phyloP scores from a whole-genome alignment of 768 basidiomycete genomes.

The Mycena rebaudengoi region DNA sequence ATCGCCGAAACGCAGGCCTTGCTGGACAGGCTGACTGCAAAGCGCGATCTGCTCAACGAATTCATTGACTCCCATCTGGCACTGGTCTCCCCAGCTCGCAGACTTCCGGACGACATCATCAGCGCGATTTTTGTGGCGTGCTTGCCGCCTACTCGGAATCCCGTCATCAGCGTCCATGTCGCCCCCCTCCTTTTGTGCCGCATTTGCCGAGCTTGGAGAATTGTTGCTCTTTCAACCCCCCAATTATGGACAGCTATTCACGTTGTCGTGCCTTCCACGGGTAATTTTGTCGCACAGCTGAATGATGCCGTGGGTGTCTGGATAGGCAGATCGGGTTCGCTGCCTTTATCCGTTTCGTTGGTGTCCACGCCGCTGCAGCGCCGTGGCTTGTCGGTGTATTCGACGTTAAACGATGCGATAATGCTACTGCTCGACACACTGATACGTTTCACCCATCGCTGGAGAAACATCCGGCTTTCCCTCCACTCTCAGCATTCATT shows the following conservation, averaged over 20 bases:
- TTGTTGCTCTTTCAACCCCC: not conserved
- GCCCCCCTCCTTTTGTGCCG: not conserved
- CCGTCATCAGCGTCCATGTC: not conserved
- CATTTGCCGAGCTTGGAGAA: not conserved
- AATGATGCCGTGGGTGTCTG: not conserved
- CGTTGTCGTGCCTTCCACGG: not conserved
- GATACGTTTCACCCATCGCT: no score
- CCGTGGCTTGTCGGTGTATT: no score
- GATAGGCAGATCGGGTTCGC: not conserved
- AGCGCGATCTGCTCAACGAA: not conserved
- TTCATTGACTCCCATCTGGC: not conserved
- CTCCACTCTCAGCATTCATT: no score
- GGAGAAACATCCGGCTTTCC: no score
- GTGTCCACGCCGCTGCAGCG: no score
- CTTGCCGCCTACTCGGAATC: not conserved
- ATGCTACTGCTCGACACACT: no score
- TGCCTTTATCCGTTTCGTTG: not conserved
- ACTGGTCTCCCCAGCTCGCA: not conserved
- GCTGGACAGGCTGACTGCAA: not conserved
- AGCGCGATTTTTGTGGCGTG: not conserved
- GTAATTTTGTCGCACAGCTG: not conserved
- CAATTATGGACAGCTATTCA: not conserved
- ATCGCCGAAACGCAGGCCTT: not conserved
- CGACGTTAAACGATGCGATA: no score
- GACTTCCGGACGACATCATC: not conserved